These are phyloP conservation scores for Lachnellula arida DNA, from an alignment of 2,329 filamentous ascomycete species.

Conservation along the genomic window DNA sequence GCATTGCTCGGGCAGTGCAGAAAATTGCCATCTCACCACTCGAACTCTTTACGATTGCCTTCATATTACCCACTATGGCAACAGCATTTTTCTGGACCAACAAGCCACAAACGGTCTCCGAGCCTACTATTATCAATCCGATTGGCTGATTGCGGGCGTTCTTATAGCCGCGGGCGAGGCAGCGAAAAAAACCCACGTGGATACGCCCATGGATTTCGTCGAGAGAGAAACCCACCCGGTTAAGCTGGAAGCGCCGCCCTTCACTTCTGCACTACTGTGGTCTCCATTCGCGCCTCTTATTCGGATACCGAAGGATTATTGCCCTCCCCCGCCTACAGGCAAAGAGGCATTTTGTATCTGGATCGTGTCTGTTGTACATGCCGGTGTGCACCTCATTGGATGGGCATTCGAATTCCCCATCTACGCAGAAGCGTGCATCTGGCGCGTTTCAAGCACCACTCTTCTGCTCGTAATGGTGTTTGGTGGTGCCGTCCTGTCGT, in stretches of 20 bases:
- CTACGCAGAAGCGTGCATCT: background rate
- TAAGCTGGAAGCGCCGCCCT: slow-evolving; percentile 1
- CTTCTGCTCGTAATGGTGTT: slow-evolving; percentile 3
- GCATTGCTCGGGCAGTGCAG: slow-evolving; percentile 1
- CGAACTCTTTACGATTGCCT: slow-evolving; percentile 15
- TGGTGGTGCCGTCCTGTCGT: slow-evolving; percentile 6
- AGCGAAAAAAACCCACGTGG: background rate
- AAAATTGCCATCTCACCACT: slow-evolving; percentile 10
- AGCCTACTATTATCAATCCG: background rate
- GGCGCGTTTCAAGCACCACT: background rate
- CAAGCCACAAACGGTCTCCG: slow-evolving; percentile 13
- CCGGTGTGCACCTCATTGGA: slow-evolving; percentile 1
- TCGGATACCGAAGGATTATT: slow-evolving; percentile 8
- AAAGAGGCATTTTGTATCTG: slow-evolving; percentile 6
- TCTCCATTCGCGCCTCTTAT: slow-evolving; percentile 1
- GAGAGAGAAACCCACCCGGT: background rate
- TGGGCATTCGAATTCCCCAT: slow-evolving; percentile 4
- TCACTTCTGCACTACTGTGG: slow-evolving; percentile 4
- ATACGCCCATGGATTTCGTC: slow-evolving; percentile 2
- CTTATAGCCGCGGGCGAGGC: slow-evolving; percentile 1
- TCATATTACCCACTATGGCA: slow-evolving; percentile 10
- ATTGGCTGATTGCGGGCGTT: slow-evolving; percentile 3
- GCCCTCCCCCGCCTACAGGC: background rate
- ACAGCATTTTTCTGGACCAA: slow-evolving; percentile 15
- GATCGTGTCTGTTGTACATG: slow-evolving; percentile 4